These are phyloP conservation scores for Ramaria rubella DNA, from an alignment of 768 basidiomycete species.

Conservation along the genomic window DNA sequence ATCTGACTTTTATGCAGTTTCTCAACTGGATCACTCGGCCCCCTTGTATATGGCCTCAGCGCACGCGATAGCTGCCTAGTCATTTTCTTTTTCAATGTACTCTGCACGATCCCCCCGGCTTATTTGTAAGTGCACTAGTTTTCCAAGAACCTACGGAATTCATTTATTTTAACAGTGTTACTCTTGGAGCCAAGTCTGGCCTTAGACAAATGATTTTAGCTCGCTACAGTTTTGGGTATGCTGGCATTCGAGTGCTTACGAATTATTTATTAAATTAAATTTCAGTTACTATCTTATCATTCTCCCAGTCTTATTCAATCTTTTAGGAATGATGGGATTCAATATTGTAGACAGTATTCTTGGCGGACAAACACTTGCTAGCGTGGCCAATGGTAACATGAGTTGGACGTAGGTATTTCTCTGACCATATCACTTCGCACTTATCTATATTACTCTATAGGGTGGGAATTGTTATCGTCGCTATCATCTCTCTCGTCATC, in stretches of 20 bases:
- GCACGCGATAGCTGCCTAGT: conserved; percentile 57
- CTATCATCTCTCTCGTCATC: conserved; percentile 57
- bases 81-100: conserved; percentile 61
- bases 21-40: conserved; percentile 63
- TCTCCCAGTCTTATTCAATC: conserved; percentile 48
- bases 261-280: not conserved
- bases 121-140: conserved; percentile 42
- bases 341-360: conserved; percentile 61
- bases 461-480: conserved; percentile 78
- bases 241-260: not conserved
- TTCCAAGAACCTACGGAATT: too few relatives aligned
- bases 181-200: conserved; percentile 75
- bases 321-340: conserved; percentile 56
- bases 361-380: conserved; percentile 60
- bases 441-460: conserved; percentile 26
- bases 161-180: conserved; percentile 33
- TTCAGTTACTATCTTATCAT: conserved; percentile 51
- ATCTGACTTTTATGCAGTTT: conserved; percentile 40
- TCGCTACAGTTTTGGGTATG: conserved; percentile 49
- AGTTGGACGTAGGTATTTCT: conserved; percentile 40
- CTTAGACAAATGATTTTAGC: conserved; percentile 78
- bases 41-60: conserved; percentile 52
- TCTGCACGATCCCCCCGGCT: conserved; percentile 52
- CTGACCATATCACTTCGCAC: not conserved
- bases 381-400: conserved; percentile 43